Conservation (phyloP, 2,329 filamentous ascomycete species). For the Colletotrichum sp. region DNA sequence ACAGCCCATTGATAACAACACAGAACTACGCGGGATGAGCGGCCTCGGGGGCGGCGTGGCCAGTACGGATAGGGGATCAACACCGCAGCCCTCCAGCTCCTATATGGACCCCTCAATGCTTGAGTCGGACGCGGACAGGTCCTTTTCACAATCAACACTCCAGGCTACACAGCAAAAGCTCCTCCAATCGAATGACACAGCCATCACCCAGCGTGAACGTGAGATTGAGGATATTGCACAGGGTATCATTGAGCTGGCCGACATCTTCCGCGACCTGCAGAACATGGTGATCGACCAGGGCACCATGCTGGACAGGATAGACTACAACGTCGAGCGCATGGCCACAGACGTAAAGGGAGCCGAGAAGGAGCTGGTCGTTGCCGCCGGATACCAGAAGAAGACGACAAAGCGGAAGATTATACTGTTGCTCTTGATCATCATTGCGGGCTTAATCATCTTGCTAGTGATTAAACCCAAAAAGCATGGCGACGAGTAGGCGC, state of each 20-base stretch:
- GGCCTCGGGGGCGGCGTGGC: conserved; percentile 58
- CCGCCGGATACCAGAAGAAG: conserved; percentile 86
- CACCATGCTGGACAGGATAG: conserved; percentile 90
- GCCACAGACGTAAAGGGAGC: conserved; percentile 90
- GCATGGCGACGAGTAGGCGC: conserved; percentile 28
- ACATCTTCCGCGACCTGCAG: conserved; percentile 96
- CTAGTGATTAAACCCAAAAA: conserved; percentile 80
- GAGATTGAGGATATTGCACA: conserved; percentile 99
- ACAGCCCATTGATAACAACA: conserved; percentile 24
- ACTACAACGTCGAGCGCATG: conserved; percentile 98
- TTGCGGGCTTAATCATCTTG: conserved; percentile 86
- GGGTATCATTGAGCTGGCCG: conserved; percentile 95
- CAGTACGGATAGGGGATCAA: conserved; percentile 56
- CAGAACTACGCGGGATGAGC: conserved; percentile 78
- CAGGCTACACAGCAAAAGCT: conserved; percentile 77
- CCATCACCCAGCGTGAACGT: conserved; percentile 89
- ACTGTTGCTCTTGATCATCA: conserved; percentile 81
- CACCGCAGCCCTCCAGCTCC: conserved; percentile 49
- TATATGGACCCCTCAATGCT: conserved; percentile 88
- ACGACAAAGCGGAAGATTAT: conserved; percentile 93
- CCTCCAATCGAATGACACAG: conserved; percentile 78
- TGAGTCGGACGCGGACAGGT: conserved; percentile 93
- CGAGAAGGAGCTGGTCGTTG: conserved; percentile 88
- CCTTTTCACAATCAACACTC: conserved; percentile 87
- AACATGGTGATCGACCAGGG: conserved; percentile 94